Evolutionary conservation across 495 filamentous ascomycete genomes (phyloP).

Genomic region (Tetracladium setigerum): DNA sequence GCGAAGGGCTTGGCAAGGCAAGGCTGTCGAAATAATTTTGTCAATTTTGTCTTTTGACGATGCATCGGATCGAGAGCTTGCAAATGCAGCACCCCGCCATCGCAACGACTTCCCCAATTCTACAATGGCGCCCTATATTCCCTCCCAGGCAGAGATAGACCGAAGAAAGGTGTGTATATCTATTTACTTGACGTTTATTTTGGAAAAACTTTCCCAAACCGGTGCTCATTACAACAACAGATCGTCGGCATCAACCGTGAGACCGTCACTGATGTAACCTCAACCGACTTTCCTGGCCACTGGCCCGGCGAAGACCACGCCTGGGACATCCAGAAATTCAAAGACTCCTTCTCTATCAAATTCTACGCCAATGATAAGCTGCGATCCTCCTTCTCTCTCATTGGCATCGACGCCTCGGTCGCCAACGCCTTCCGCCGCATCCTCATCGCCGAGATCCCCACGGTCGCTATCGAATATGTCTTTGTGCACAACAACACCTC

Average conservation of each 20-base stretch:
- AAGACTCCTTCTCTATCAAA: conserved; percentile 57
- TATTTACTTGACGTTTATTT: neutral
- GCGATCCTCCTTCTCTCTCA: conserved; percentile 80
- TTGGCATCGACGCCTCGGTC: conserved; percentile 84
- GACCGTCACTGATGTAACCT: conserved; percentile 79
- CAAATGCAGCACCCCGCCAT: conserved; percentile 9
- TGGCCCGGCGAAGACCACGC: conserved; percentile 84
- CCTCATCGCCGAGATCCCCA: conserved; percentile 89
- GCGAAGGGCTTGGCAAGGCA: too few species aligned
- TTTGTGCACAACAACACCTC: conserved; percentile 93
- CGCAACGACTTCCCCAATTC: neutral
- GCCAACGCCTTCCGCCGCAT: conserved; percentile 98
- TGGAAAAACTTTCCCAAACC: neutral
- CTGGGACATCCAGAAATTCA: conserved; percentile 76
- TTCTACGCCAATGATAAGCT: conserved; percentile 73
- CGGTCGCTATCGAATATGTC: conserved; percentile 85
- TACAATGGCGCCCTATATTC: conserved; percentile 14
- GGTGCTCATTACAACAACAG: conserved; percentile 30
- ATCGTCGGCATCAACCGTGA: conserved; percentile 80
- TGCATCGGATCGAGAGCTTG: neutral
- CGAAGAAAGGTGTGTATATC: conserved; percentile 17
- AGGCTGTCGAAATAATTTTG: conserved; percentile 4
- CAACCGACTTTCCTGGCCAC: conserved; percentile 84
- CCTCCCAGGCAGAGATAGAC: conserved; percentile 17
- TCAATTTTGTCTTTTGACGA: neutral